Evolutionary conservation across 2,329 filamentous ascomycete species (phyloP).

Genomic region (Kalaharituber pfeilii): DNA sequence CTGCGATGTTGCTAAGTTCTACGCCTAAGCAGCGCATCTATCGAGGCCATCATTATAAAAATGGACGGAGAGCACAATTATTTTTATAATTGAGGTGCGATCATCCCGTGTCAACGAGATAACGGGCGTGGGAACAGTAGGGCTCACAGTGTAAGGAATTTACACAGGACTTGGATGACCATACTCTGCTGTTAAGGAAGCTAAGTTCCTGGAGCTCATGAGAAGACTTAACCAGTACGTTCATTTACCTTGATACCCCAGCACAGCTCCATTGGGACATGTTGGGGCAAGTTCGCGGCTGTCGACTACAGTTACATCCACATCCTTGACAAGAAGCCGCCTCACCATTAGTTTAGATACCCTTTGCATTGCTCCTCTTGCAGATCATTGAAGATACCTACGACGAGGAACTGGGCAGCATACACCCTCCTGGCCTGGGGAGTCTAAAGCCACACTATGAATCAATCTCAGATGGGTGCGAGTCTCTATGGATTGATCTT

Average conservation of each 20-base stretch:
- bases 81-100: slow-evolving; percentile 19
- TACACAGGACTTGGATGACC: slow-evolving; percentile 20
- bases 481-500: no score
- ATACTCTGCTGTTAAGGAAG: slow-evolving; percentile 20
- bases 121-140: not conserved
- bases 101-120: not conserved
- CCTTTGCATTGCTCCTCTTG: no score
- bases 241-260: no score
- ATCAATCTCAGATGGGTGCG: no score
- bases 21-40: slow-evolving; percentile 18
- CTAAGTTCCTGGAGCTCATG: slow-evolving; percentile 21
- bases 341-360: no score
- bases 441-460: no score
- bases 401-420: not conserved
- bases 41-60: slow-evolving; percentile 23
- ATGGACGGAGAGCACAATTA: slow-evolving; percentile 21
- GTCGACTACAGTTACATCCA: no score
- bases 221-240: slow-evolving; percentile 16
- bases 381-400: not conserved
- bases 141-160: not conserved
- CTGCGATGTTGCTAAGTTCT: not conserved
- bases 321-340: no score
- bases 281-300: no score
- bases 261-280: no score
- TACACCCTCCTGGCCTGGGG: no score